Percentiles rank a stretch among this genome's conserved stretches.
These are phyloP conservation scores for Abrus precatorius DNA, from an alignment of 306 rosid genomes.

Conservation along the genomic window DNA sequence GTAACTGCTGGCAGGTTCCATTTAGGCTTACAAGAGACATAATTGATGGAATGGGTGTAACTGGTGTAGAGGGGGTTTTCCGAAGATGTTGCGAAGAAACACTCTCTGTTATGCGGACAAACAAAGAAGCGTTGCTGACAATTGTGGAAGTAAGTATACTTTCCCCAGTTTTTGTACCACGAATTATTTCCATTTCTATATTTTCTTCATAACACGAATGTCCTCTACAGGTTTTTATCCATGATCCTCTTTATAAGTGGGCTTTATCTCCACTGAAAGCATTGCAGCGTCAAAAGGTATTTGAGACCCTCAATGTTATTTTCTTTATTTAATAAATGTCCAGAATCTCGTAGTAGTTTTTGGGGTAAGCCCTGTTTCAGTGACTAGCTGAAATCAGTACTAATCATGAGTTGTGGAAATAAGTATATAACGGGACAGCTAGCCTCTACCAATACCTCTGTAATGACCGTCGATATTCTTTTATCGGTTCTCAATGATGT, in stretches of 20 bases:
- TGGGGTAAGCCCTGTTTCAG: conserved; percentile 17
- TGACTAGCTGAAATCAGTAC: conserved; percentile 20
- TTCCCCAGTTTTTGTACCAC: conserved; percentile 15
- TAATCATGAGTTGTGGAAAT: conserved; percentile 30
- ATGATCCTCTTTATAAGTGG: conserved; percentile 97
- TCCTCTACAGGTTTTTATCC: conserved; percentile 85
- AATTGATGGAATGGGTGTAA: conserved; percentile 95
- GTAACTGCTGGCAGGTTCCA: conserved; percentile 71
- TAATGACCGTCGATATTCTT: conserved; percentile 1
- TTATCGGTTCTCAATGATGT: background rate
- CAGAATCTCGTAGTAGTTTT: conserved; percentile 17
- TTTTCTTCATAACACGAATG: conserved; percentile 42
- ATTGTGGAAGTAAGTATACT: conserved; percentile 76
- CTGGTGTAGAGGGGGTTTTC: conserved; percentile 96
- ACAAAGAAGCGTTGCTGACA: conserved; percentile 92
- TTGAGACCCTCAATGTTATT: conserved; percentile 12
- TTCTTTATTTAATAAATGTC: conserved; percentile 22
- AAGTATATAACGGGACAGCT: background rate
- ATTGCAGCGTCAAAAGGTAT: conserved; percentile 97
- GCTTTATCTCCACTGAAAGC: conserved; percentile 97
- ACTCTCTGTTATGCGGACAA: conserved; percentile 91
- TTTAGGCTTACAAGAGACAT: conserved; percentile 93
- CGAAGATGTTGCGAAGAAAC: conserved; percentile 98
- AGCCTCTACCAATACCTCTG: conserved; percentile 1
- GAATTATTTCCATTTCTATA: conserved; percentile 23